Conservation (phyloP, 225 moss, liverwort and hornwort genomes). For the Pseudisothecium myosuroides region DNA sequence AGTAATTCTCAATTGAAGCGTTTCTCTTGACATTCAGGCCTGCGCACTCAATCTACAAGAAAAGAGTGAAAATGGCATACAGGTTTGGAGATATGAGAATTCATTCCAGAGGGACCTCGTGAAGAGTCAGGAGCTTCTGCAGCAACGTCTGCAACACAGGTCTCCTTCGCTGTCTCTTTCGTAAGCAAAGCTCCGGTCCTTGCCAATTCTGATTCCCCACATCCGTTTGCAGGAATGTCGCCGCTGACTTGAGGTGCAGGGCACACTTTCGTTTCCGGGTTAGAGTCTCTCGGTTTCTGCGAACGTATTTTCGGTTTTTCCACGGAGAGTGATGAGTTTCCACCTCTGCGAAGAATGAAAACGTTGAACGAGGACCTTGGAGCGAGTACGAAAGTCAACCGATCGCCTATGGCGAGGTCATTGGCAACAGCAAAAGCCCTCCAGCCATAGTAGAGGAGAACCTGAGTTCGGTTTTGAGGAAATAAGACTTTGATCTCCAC, state of each 20-base stretch:
- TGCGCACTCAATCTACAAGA: background rate
- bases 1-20: background rate
- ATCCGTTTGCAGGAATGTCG: background rate
- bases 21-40: background rate
- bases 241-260: background rate
- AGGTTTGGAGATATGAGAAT: background rate
- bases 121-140: background rate
- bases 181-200: background rate
- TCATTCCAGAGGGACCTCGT: background rate
- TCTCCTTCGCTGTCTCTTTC: background rate
- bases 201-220: background rate
- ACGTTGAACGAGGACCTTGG: background rate
- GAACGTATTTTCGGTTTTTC: background rate
- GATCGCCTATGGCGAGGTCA: background rate
- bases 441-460: background rate
- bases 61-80: background rate
- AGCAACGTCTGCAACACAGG: background rate
- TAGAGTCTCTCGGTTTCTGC: background rate
- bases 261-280: no score
- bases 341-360: background rate
- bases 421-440: background rate
- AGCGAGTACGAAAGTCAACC: background rate
- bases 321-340: background rate
- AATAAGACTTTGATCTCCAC: background rate
- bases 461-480: background rate